Percentiles rank a stretch among this genome's conserved stretches.
Evolutionary conservation across 164 flowering plant species (phyloP).

Genomic region (Platanus orientalis): DNA sequence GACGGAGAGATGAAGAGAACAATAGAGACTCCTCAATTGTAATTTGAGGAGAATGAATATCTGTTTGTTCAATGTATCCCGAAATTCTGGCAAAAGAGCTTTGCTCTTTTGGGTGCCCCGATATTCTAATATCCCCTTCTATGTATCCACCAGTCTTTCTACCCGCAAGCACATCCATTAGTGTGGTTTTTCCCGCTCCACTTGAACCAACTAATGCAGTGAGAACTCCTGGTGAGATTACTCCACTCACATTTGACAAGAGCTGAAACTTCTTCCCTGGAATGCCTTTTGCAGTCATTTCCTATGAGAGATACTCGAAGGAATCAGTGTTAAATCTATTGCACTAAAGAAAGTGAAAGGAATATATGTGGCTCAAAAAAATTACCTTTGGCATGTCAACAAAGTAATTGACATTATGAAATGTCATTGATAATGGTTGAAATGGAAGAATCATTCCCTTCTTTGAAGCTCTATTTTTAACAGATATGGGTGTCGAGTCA

Average conservation of each 20-base stretch:
- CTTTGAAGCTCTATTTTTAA: conserved; percentile 16
- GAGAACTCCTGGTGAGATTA: conserved; percentile 90
- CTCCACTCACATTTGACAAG: conserved; percentile 73
- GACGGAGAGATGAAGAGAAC: conserved; percentile 80
- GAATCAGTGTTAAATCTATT: background rate
- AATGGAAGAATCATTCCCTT: conserved; percentile 96
- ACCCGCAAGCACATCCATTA: conserved; percentile 98
- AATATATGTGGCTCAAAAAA: background rate
- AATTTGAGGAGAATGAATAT: conserved; percentile 93
- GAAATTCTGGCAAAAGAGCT: conserved; percentile 86
- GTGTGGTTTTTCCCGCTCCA: conserved; percentile 95
- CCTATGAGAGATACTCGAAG: conserved; percentile 32
- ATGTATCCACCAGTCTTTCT: conserved; percentile 93
- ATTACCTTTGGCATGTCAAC: conserved; percentile 90
- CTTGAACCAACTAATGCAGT: conserved; percentile 94
- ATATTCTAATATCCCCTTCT: conserved; percentile 85
- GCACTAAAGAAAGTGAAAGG: background rate
- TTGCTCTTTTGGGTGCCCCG: conserved; percentile 83
- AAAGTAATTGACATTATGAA: conserved; percentile 75
- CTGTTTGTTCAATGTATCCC: conserved; percentile 93
- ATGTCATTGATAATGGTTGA: conserved; percentile 76
- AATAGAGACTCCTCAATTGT: conserved; percentile 79
- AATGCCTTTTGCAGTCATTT: conserved; percentile 58
- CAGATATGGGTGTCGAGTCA: conserved; percentile 7
- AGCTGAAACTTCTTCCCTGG: conserved; percentile 70